Evolutionary conservation across 441 rosid species (phyloP), one percentile per base, ranked within the genome.

Genomic region (Gossypium lobatum): DNA sequence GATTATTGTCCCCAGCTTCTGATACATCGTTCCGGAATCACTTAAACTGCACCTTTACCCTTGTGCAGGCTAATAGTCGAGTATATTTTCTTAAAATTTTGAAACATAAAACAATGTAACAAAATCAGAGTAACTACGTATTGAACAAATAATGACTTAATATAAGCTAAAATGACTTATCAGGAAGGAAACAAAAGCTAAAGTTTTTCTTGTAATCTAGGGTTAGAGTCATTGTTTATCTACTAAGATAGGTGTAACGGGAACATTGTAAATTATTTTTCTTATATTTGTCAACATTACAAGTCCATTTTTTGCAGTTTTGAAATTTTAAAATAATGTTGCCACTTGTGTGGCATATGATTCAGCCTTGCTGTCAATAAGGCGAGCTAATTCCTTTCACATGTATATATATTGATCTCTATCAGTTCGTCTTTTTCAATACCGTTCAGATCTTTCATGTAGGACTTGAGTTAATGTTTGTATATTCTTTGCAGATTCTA

Each of bases 401-500:
- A 1, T n/a, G 7, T 65, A 10, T 13, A 45, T 45, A 10, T 21
- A 45, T 21, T 9, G 4, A 65, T 11, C 4, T n/a, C 6, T 68
- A 50, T 68, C 45, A 7, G 25, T 48, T 23, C 17, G 2, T 31
- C 17, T 28, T 34, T 68, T 52, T 16, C 39, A 23, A 26, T 61
- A 61, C 64, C 10, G 3, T 48, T 73, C 53, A 48, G 18, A 20
- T 58, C 37, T 67, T 55, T 64, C 42, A 66, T 60, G 25, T 21
- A 70, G 16, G 9, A 46, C 50, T 25, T 74, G 64, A 64, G 20
- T 75, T 68, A 64, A 72, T 64, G n/a, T 17, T 54, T 62, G 23
- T 46, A 59, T 54, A 16, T 55, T 75, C 59, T 73, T 71, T 81
- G 79, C 88, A 92, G 99, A 87, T 84, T 77, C 85, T 81, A 79